Percentiles rank a stretch among this genome's conserved stretches.
phyloP scores from a whole-genome alignment of 2,329 filamentous ascomycete genomes.

The Endoconidiophora laricicola region DNA sequence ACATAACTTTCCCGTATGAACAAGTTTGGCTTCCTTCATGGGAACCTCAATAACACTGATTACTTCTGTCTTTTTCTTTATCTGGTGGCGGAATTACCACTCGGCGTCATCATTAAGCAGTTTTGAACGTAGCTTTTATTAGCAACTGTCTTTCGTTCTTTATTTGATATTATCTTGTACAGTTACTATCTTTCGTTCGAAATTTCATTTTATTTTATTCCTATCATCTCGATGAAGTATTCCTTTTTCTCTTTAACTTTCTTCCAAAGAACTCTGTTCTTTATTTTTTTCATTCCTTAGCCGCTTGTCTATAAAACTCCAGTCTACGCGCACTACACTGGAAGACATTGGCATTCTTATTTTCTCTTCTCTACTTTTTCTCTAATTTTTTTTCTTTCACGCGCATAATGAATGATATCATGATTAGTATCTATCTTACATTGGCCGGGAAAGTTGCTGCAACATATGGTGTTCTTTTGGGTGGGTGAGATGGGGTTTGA shows the following conservation, averaged over 20 bases:
- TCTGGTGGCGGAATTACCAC: too few species aligned
- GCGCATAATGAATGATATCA: too few species aligned
- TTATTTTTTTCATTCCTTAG: background rate
- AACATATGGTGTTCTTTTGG: too few species aligned
- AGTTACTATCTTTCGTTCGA: background rate
- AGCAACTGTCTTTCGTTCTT: too few species aligned
- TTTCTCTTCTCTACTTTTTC: conserved; percentile 1
- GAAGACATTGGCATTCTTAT: background rate
- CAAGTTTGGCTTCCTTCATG: background rate
- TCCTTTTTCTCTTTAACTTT: background rate
- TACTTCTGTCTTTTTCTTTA: background rate
- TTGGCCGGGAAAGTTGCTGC: too few species aligned
- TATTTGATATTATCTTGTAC: too few species aligned
- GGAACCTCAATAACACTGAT: background rate
- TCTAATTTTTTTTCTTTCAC: background rate
- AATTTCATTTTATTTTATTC: background rate
- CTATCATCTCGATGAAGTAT: background rate
- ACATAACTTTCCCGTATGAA: too few species aligned
- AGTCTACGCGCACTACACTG: background rate
- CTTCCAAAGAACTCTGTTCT: background rate
- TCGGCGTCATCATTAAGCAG: too few species aligned
- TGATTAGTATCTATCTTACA: too few species aligned
- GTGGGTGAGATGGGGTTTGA: too few species aligned
- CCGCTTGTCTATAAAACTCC: background rate
- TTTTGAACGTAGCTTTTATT: too few species aligned